Evolutionary conservation across 2,329 filamentous ascomycete species (phyloP).

Genomic region (Epichloe brachyelytri): DNA sequence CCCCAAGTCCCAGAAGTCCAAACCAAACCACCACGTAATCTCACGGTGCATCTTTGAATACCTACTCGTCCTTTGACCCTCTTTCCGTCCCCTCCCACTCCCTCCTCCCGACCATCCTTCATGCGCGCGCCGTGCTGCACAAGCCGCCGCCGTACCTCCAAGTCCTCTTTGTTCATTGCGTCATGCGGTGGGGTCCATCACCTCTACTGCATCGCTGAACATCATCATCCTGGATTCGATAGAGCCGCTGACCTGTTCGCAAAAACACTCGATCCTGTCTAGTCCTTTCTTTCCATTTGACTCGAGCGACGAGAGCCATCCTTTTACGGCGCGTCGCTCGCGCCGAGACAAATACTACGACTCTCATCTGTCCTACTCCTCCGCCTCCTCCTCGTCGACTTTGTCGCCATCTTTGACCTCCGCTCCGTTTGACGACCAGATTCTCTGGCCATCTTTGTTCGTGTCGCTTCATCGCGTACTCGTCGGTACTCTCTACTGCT

Average conservation of each 20-base stretch:
- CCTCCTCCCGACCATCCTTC: background rate
- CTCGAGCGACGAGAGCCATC: slow-evolving; percentile 10
- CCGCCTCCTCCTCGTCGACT: background rate
- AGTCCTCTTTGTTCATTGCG: slow-evolving; percentile 16
- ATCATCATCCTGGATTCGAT: slow-evolving; percentile 44
- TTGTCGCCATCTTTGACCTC: background rate
- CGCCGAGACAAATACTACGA: slow-evolving; percentile 41
- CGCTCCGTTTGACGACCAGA: slow-evolving; percentile 8
- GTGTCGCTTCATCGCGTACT: slow-evolving; percentile 36
- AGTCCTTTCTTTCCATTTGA: slow-evolving; percentile 12
- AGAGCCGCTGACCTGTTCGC: slow-evolving; percentile 21
- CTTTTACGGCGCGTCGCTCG: slow-evolving; percentile 20
- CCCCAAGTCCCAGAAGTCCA: background rate
- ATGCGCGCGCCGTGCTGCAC: slow-evolving; percentile 4
- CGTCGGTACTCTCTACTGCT: slow-evolving; percentile 41
- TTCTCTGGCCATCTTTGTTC: slow-evolving; percentile 35
- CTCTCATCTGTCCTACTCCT: slow-evolving; percentile 12
- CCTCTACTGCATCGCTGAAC: slow-evolving; percentile 38
- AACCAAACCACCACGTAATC: slow-evolving; percentile 6
- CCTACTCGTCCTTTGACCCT: background rate
- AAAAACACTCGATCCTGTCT: slow-evolving; percentile 6
- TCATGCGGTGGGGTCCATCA: slow-evolving; percentile 43
- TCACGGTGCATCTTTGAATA: slow-evolving; percentile 5
- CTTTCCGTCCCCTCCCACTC: slow-evolving; percentile 1
- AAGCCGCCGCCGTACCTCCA: slow-evolving; percentile 1